phyloP scores from a whole-genome alignment of 805 yeast species.

The Wickerhamomyces tratensis region DNA sequence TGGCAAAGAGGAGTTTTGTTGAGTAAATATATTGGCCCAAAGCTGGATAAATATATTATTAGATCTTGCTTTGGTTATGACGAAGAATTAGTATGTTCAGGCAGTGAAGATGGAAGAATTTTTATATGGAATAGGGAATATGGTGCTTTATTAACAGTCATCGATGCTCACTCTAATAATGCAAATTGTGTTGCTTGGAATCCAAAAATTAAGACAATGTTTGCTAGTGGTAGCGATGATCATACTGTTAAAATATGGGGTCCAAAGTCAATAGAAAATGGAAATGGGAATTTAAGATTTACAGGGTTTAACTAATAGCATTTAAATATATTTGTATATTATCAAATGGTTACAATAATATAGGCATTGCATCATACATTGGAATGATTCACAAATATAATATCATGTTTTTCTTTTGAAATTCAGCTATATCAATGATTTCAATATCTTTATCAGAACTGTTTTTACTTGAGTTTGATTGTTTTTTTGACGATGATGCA shows the following conservation, averaged over 20 bases:
- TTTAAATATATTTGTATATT: no score
- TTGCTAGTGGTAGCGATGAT: constrained; percentile 88
- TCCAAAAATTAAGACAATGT: constrained; percentile 32
- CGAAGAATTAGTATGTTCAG: constrained; percentile 67
- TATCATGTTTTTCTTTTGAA: no score
- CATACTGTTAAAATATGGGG: constrained; percentile 62
- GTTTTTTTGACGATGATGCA: not conserved
- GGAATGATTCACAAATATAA: no score
- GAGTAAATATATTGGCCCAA: constrained; percentile 62
- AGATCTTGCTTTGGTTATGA: constrained; percentile 69
- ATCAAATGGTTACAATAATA: no score
- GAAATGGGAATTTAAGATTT: not conserved
- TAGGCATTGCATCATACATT: no score
- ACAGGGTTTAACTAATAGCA: no score
- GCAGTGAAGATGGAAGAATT: constrained; percentile 73
- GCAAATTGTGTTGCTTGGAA: constrained; percentile 82
- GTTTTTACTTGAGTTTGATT: not conserved
- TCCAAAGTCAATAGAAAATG: constrained; percentile 3
- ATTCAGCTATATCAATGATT: no score
- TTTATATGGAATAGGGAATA: constrained; percentile 72
- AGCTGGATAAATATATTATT: constrained; percentile 59
- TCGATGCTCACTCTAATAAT: constrained; percentile 53
- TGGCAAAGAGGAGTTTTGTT: constrained; percentile 45
- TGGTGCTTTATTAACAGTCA: constrained; percentile 49
- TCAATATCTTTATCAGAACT: no score